A percentile compares a stretch with the other conserved stretches of the same genome.
These are phyloP conservation scores for Cordyceps javanica DNA, from an alignment of 2,329 filamentous ascomycete species.

Conservation along the genomic window DNA sequence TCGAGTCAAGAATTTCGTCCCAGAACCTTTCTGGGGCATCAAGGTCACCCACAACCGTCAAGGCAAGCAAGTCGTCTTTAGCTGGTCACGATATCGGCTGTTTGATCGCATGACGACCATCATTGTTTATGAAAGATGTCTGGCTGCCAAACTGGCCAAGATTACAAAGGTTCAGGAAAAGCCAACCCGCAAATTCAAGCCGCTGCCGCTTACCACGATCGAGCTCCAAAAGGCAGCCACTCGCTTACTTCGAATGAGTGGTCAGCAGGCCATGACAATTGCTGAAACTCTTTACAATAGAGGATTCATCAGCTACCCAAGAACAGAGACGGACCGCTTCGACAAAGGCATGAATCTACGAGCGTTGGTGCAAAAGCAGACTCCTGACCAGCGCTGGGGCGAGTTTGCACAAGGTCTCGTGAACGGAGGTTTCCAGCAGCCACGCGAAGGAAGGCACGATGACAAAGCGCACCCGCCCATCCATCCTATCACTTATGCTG, in stretches of 20 bases:
- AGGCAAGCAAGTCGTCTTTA: constrained; percentile 72
- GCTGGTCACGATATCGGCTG: constrained; percentile 73
- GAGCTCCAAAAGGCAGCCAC: constrained; percentile 96
- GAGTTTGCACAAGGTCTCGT: constrained; percentile 69
- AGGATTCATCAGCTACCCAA: constrained; percentile 94
- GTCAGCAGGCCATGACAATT: constrained; percentile 80
- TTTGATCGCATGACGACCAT: constrained; percentile 81
- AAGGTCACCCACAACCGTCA: constrained; percentile 75
- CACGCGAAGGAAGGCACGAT: constrained; percentile 78
- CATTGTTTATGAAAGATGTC: constrained; percentile 79
- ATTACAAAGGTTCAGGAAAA: constrained; percentile 85
- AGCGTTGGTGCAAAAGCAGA: constrained; percentile 76
- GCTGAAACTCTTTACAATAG: constrained; percentile 88
- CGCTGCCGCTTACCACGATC: constrained; percentile 87
- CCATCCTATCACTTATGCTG: constrained; percentile 84
- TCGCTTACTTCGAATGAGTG: constrained; percentile 80
- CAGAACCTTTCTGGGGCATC: constrained; percentile 90
- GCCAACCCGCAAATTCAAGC: constrained; percentile 89
- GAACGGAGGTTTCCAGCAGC: constrained; percentile 71
- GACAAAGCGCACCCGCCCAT: constrained; percentile 98
- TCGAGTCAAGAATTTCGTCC: constrained; percentile 85
- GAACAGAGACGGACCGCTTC: constrained; percentile 95
- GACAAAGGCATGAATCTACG: constrained; percentile 82
- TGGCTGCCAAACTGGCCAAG: constrained; percentile 67
- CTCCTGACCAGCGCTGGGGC: constrained; percentile 71